Evolutionary conservation across 192 early-diverging fungal species (phyloP).

Genomic region (Entomortierella lignicola): DNA sequence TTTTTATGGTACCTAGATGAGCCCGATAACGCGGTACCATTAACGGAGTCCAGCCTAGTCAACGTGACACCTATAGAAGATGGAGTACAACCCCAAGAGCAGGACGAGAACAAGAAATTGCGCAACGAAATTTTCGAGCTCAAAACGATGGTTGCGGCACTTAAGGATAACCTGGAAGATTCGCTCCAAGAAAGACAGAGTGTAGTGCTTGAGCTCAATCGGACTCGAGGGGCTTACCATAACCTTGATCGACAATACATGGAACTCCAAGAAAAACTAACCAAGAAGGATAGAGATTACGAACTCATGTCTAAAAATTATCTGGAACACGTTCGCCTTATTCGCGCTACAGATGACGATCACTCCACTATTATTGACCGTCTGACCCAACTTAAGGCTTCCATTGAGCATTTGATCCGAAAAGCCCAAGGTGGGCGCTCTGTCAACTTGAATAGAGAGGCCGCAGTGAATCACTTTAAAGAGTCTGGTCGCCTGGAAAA

Average conservation of each 20-base stretch:
- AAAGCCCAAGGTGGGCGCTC: conserved; percentile 49
- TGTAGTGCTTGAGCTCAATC: conserved; percentile 20
- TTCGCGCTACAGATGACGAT: conserved; percentile 47
- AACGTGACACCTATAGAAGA: conserved; percentile 2
- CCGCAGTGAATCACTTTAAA: conserved; percentile 37
- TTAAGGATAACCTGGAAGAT: conserved; percentile 10
- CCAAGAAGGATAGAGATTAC: conserved; percentile 42
- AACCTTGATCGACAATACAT: conserved; percentile 28
- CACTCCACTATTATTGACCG: conserved; percentile 48
- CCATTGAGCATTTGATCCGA: conserved; percentile 45
- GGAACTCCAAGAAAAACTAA: conserved; percentile 34
- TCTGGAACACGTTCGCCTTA: conserved; percentile 45
- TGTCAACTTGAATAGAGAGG: conserved; percentile 34
- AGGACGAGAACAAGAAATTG: background rate
- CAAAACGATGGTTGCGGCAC: background rate
- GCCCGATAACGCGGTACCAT: background rate
- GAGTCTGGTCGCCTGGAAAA: conserved; percentile 18
- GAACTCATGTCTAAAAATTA: conserved; percentile 54
- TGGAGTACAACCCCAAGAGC: background rate
- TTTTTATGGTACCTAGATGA: background rate
- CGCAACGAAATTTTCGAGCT: conserved; percentile 10
- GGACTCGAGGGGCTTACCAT: conserved; percentile 14
- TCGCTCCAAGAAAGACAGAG: conserved; percentile 19
- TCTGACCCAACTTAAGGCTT: conserved; percentile 45
- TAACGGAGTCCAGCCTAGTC: background rate